These are phyloP conservation scores for Penicillium salamii DNA, from an alignment of 495 filamentous ascomycete genomes.

Conservation along the genomic window DNA sequence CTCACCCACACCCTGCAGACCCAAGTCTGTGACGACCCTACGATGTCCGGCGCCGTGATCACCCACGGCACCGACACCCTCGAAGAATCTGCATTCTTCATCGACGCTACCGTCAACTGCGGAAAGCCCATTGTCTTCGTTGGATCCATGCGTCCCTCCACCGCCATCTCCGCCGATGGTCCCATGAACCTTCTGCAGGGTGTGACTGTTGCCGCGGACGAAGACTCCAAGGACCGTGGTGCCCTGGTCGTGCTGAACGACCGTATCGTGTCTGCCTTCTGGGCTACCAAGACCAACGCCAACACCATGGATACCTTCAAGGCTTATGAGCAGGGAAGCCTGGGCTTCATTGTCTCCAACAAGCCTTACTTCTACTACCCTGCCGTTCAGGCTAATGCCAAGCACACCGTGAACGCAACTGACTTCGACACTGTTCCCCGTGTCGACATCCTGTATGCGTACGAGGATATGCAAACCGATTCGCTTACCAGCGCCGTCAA, in stretches of 20 bases:
- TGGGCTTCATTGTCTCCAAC: slow-evolving; percentile 45
- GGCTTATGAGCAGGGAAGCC: slow-evolving; percentile 40
- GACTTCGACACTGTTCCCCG: slow-evolving; percentile 33
- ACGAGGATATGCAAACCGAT: slow-evolving; percentile 36
- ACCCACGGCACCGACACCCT: slow-evolving; percentile 53
- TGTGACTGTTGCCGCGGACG: slow-evolving; percentile 41
- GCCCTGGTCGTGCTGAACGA: slow-evolving; percentile 52
- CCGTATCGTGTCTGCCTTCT: slow-evolving; percentile 46
- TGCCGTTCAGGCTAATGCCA: slow-evolving; percentile 33
- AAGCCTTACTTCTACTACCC: slow-evolving; percentile 45
- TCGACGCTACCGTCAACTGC: slow-evolving; percentile 45
- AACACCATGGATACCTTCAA: slow-evolving; percentile 53
- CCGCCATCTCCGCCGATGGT: slow-evolving; percentile 49
- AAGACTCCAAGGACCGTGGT: slow-evolving; percentile 33
- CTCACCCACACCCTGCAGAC: slow-evolving; percentile 39
- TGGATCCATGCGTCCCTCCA: slow-evolving; percentile 49
- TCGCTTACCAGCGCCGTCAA: slow-evolving; percentile 34
- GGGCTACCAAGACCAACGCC: slow-evolving; percentile 50
- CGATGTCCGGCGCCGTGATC: slow-evolving; percentile 43
- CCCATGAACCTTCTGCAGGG: slow-evolving; percentile 49
- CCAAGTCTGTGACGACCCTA: slow-evolving; percentile 39
- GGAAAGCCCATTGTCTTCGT: slow-evolving; percentile 48
- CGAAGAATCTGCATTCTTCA: slow-evolving; percentile 51
- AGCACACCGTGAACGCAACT: slow-evolving; percentile 33
- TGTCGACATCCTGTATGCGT: slow-evolving; percentile 42